Evolutionary conservation across 257 asterid species (phyloP), one percentile per base, ranked within the genome.

Genomic region (Plantago elongata): DNA sequence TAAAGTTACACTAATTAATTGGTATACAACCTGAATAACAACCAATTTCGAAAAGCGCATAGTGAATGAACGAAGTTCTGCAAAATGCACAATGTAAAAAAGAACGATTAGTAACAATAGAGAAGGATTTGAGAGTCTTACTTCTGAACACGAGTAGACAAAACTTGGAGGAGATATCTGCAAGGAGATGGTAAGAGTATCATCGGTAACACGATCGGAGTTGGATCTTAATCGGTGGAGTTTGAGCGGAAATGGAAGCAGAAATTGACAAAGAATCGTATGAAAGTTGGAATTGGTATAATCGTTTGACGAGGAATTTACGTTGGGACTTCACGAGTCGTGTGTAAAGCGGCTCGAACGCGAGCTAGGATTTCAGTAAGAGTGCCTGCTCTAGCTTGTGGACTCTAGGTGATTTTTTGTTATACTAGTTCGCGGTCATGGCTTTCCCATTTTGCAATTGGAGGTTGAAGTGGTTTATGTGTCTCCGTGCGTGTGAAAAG

Each of bases 141-240:
- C 98, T 79, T 85, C 60, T 78, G 83, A 64, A 83, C 76, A 64
- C 96, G 88, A 67, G 83, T 84, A 47, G 94, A 80, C 84, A 87
- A 81, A 84, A 88, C 87, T 87, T 88, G 94, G 69, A 88, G 89
- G 72, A 90, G 94, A 71, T 83, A 90, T 80, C 84, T 85, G 74
- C 95, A 83, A 56, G 83, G 87, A 5, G 96, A 88, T 74, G 86
- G 98, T 75, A 90, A 76, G 51, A 90, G 86, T 75, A 88, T 85
- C 96, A 90, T 90, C 64, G 88, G 60, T 69, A 58, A 75, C 49
- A 13, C 70, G 45, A 30, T 27, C 69, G 51, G 68, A 51, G 40
- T 30, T 40, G 55, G 73, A 76, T 64, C 74, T 70, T 66, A 65
- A 54, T 34, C 40, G 40, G 40, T 34, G 40, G 40, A 30, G 65